Evolutionary conservation across 371 early-diverging fungal genomes (phyloP), one percentile per base, ranked within the genome.

Genomic region (Thermomucor indicae-seudaticae): DNA sequence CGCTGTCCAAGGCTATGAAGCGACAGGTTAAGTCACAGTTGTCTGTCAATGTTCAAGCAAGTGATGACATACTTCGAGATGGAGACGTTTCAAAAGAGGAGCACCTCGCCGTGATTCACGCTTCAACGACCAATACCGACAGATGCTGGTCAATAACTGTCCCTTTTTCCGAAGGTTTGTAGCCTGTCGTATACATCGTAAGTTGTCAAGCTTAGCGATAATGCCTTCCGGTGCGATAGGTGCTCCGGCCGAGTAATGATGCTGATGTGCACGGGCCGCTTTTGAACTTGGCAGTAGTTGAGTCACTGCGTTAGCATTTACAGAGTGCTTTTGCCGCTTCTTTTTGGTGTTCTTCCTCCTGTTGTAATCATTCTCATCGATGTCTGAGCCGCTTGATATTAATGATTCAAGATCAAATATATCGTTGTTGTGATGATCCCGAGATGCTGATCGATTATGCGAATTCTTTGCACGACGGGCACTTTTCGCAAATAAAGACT

Each of bases 51-150:
- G 10, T 16, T 10, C 37, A 5, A 5, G 16, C 3, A 10, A 5
- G 11, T 5, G n/a, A n/a, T n/a, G 11, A 5, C 37, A 42, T 65
- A 88, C 88, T 79, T 97, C 97, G 49, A 98, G 61, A 60, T 96
- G 95, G n/a, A 98, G 72, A 28, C 97, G 78, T 62, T 95, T 97
- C 23, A 97, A 70, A 4, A 98, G 72, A 1, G 97, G 93, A 0
- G 94, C 95, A 1, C 96, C 96, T 23, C 93, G 80, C 11, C 95
- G 61, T 3, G 84, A 64, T 51, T 86, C 86, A 22, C 96, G 84
- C 65, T 98, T 98, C 10, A 96, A 67, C 0, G 95, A 83, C 97
- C 98, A 98, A 68, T 95, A 97, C 50, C 85, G 79, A 53, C 90
- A 90, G 17, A 93, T 81, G 14, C 64, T 75, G 8, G 69, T 63